Conservation (phyloP, 2,329 filamentous ascomycete species). For the Botrytis deweyae region DNA sequence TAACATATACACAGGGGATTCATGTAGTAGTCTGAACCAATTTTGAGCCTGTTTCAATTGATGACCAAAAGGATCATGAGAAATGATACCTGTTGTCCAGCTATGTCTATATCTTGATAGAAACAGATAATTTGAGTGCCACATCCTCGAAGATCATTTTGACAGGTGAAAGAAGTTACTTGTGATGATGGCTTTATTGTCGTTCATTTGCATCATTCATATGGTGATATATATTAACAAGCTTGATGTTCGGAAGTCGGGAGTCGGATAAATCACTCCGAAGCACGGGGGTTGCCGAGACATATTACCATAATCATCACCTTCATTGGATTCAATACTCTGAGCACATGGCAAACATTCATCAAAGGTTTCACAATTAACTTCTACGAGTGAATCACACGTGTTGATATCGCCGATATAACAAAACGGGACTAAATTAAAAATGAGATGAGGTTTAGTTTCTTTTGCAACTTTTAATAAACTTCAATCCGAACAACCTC, state of each 20-base stretch:
- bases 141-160: background rate
- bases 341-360: conserved; percentile 21
- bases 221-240: background rate
- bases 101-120: background rate
- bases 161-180: background rate
- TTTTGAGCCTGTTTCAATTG: conserved; percentile 3
- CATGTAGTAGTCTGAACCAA: conserved; percentile 1
- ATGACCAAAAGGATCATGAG: background rate
- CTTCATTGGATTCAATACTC: conserved; percentile 15
- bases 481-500: conserved; percentile 8
- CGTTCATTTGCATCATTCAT: background rate
- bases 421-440: background rate
- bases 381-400: conserved; percentile 16
- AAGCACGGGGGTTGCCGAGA: conserved; percentile 11
- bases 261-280: background rate
- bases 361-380: conserved; percentile 21
- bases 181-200: background rate
- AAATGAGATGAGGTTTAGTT: conserved; percentile 7
- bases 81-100: too few relatives aligned
- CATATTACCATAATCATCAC: conserved; percentile 7
- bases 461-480: background rate
- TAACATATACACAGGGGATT: background rate
- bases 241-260: background rate
- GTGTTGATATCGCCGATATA: conserved; percentile 19
- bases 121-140: background rate